A percentile compares a stretch with the other conserved stretches of the same genome.
These are phyloP conservation scores for Fistulinella staudtii DNA, from an alignment of 1,284 basidiomycete genomes.

Conservation along the genomic window DNA sequence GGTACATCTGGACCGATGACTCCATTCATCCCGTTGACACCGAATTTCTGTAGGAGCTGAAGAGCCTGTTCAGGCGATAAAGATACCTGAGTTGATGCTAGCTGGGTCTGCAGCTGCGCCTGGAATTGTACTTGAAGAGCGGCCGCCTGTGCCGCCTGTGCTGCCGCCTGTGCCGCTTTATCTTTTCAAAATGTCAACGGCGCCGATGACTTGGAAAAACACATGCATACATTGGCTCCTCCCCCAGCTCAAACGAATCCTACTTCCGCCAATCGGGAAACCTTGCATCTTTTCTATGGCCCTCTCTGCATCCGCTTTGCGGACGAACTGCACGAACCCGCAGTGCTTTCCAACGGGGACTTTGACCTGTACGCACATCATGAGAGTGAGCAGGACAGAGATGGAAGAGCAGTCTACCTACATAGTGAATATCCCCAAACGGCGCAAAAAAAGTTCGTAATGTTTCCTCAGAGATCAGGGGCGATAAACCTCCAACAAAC, in stretches of 20 bases:
- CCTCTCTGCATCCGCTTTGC: conserved; percentile 86
- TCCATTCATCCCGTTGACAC: conserved; percentile 42
- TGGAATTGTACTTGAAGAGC: conserved; percentile 54
- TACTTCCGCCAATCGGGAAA: conserved; percentile 87
- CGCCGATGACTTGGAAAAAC: not conserved
- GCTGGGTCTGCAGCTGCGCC: conserved; percentile 41
- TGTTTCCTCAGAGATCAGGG: conserved; percentile 84
- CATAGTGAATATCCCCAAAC: conserved; percentile 91
- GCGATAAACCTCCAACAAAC: conserved; percentile 85
- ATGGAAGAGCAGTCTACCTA: conserved; percentile 34
- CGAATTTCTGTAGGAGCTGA: conserved; percentile 61
- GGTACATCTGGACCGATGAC: conserved; percentile 17
- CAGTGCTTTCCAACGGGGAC: conserved; percentile 94
- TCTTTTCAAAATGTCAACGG: conserved; percentile 41
- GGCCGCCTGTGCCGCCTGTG: conserved; percentile 73
- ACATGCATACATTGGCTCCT: conserved; percentile 74
- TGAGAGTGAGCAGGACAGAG: conserved; percentile 11
- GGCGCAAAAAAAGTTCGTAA: conserved; percentile 84
- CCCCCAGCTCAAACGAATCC: conserved; percentile 91
- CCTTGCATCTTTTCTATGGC: conserved; percentile 97
- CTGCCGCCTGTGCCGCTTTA: conserved; percentile 83
- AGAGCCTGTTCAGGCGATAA: conserved; percentile 66
- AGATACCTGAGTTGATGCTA: conserved; percentile 26
- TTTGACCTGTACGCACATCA: conserved; percentile 62
- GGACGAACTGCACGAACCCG: conserved; percentile 92